Conservation (phyloP, 2,329 filamentous ascomycete genomes). For the Ascochyta lentis region DNA sequence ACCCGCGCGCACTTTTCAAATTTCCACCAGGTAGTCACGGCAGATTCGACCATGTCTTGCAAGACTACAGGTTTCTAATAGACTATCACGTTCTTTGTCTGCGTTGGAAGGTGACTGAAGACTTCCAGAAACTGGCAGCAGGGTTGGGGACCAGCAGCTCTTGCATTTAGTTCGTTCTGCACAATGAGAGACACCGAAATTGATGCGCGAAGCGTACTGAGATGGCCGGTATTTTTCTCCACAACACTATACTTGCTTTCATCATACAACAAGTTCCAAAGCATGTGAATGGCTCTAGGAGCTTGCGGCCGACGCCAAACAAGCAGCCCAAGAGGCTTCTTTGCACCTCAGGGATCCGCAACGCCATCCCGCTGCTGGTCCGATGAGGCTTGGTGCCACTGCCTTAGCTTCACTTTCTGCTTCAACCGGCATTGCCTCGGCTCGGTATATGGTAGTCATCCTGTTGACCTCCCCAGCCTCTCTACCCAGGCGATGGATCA, state of each 20-base stretch:
- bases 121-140: too few species aligned
- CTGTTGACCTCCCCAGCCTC: background rate
- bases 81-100: too few species aligned
- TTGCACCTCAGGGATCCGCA: slow-evolving; percentile 26
- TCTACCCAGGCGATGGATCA: background rate
- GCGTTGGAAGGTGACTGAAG: too few species aligned
- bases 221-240: too few species aligned
- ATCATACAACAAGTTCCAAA: background rate
- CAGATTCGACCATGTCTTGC: too few species aligned
- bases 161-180: too few species aligned
- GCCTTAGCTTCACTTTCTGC: slow-evolving; percentile 9
- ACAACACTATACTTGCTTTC: background rate
- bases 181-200: background rate
- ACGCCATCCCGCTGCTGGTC: slow-evolving; percentile 24
- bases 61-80: too few species aligned
- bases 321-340: slow-evolving; percentile 17
- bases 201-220: background rate
- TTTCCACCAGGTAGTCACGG: too few species aligned
- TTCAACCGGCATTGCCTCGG: slow-evolving; percentile 23
- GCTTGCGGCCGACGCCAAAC: slow-evolving; percentile 13
- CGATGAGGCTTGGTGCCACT: slow-evolving; percentile 22
- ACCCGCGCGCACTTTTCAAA: too few species aligned
- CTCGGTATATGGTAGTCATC: slow-evolving; percentile 10
- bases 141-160: too few species aligned
- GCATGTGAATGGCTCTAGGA: background rate